Base-by-base conservation (phyloP, 2,329 filamentous ascomycete species). In the Ophiostoma australiae region DNA sequence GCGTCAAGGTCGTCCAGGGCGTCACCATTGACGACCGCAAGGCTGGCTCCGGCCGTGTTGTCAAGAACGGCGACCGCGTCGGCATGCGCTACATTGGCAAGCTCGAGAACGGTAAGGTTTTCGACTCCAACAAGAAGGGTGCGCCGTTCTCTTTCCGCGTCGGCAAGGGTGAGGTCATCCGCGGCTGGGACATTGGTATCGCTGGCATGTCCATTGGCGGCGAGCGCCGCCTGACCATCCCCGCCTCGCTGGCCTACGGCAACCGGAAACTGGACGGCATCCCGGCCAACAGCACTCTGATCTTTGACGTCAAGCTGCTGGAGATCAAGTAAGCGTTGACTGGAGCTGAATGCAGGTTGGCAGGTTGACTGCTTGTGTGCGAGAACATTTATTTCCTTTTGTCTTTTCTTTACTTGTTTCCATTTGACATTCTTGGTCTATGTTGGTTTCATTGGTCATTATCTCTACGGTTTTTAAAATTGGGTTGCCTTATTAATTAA, bases 31-130 rank as follows among this genome's bases (percentile, higher is more conserved):
- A 99, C 77, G 95, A 99, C 85, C 94, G 94, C 85, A 98, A 97
- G 85, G 79, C 92, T 74, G 95, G 95, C 72, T 89, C 87, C 75
- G 95, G 95, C 76, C 90, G 91, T 74, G 89, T 87, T 71, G 93
- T 90, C 74, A 98, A 98, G 90, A 90, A 89, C 78, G 94, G 95
- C 74, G 91, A 96, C 84, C 91, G 88, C 75, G 90, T 99, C 73
- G 89, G 93, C 78, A 95, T 99, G 88, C 90, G 95, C 79, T 99
- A 99, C 84, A 98, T 99, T 77, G 95, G 95, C 81, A 99, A 99
- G 87, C 91, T 95, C 74, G 87, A 90, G 78, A 91, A 97, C 81
- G 93, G 93, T 82, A 96, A 97, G 84, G 89, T 97, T 76, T 99
- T 99, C 78, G 94, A 98, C 82, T 87, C 93, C 81, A 98, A 99